phyloP scores from a whole-genome alignment of 208 protist species.

The Strigomonas culicis region DNA sequence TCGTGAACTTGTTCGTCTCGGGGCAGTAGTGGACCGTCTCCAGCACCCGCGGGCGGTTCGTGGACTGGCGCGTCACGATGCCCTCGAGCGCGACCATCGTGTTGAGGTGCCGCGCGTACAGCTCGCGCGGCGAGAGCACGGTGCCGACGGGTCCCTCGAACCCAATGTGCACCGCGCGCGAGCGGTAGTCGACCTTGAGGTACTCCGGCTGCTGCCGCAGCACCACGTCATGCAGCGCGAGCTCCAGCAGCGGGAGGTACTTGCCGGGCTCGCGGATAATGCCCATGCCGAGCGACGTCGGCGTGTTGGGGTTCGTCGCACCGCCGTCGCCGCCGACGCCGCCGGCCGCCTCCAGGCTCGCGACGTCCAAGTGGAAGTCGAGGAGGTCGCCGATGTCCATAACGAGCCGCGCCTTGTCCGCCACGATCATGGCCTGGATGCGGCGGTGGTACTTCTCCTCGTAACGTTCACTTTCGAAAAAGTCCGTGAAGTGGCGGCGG shows the following conservation, averaged over 20 bases:
- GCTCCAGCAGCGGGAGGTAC: conserved; percentile 89
- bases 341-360: background rate
- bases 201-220: conserved; percentile 70
- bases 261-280: conserved; percentile 82
- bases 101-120: conserved; percentile 92
- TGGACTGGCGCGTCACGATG: conserved; percentile 96
- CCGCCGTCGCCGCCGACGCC: conserved; percentile 2
- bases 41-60: conserved; percentile 73
- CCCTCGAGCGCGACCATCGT: conserved; percentile 96
- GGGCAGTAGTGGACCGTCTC: conserved; percentile 96
- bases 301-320: conserved; percentile 6
- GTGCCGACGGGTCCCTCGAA: conserved; percentile 94
- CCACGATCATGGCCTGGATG: conserved; percentile 84
- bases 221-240: conserved; percentile 90
- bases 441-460: conserved; percentile 80
- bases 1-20: conserved; percentile 86
- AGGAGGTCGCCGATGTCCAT: conserved; percentile 93
- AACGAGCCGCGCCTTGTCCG: conserved; percentile 72
- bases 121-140: conserved; percentile 93
- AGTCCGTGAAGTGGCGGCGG: conserved; percentile 85
- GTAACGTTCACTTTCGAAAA: conserved; percentile 84
- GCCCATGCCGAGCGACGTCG: conserved; percentile 49
- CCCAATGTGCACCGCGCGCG: conserved; percentile 81
- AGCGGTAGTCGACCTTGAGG: conserved; percentile 83
- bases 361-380: conserved; percentile 40